phyloP scores from a whole-genome alignment of 192 early-diverging fungal species.

The Thoreauomyces humboldtii region DNA sequence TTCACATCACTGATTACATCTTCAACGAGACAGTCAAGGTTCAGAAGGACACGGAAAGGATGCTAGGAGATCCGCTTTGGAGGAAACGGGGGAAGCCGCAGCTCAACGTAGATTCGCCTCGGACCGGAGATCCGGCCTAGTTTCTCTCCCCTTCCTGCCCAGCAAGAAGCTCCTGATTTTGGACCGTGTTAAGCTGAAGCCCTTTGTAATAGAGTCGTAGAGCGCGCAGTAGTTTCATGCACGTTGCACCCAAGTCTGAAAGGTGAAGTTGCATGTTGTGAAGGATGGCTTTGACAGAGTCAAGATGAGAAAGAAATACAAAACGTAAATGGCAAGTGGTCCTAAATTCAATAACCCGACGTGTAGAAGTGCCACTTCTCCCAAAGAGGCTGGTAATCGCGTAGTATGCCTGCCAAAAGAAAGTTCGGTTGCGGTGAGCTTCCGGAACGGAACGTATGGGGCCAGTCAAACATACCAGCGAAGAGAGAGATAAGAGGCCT shows the following conservation, averaged over 20 bases:
- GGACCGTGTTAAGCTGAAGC: no score
- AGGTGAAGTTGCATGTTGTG: no score
- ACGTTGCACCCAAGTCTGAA: no score
- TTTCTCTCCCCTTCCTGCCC: no score
- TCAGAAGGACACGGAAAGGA: conserved; percentile 8
- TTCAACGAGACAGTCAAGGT: conserved; percentile 8
- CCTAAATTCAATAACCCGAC: conserved; percentile 40
- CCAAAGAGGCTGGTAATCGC: conserved; percentile 89
- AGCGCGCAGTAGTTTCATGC: no score
- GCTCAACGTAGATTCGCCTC: not conserved
- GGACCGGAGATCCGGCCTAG: conserved; percentile 7
- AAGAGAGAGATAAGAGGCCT: conserved; percentile 77
- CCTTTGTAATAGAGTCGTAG: no score
- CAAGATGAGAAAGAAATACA: no score
- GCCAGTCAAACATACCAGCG: conserved; percentile 41
- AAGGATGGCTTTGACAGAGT: no score
- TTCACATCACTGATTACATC: conserved; percentile 53
- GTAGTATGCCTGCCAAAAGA: conserved; percentile 51
- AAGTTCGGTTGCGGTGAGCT: not conserved
- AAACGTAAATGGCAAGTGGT: no score
- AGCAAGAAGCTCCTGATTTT: no score
- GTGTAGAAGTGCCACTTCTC: conserved; percentile 90
- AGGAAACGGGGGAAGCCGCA: not conserved
- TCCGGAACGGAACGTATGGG: not conserved
- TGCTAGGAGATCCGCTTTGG: conserved; percentile 21